phyloP scores from a whole-genome alignment of 1,284 basidiomycete genomes.

The Moesziomyces antarcticus region DNA sequence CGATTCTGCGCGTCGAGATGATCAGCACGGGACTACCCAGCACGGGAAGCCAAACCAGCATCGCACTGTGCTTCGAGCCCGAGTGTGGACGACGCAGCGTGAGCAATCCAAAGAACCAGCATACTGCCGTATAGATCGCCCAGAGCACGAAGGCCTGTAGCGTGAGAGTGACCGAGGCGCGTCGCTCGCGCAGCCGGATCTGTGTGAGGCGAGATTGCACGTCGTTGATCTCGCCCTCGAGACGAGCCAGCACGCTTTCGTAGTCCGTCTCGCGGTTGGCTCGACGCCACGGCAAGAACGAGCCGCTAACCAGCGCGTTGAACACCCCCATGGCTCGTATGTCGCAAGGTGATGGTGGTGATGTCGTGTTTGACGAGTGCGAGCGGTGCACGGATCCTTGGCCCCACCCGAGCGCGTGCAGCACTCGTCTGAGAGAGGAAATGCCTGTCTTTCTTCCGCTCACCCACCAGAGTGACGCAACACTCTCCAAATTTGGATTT shows the following conservation, averaged over 20 bases:
- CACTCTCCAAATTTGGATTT: neutral
- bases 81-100: constrained; percentile 5
- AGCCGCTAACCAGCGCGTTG: constrained; percentile 44
- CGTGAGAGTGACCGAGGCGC: constrained; percentile 82
- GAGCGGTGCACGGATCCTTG: neutral
- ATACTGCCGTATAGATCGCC: constrained; percentile 81
- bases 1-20: constrained; percentile 81
- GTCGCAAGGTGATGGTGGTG: neutral
- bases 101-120: constrained; percentile 74
- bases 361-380: no score
- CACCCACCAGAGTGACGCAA: constrained; percentile 9
- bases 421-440: no score
- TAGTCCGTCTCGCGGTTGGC: constrained; percentile 69
- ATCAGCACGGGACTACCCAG: constrained; percentile 69
- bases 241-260: constrained; percentile 70
- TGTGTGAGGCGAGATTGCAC: constrained; percentile 83
- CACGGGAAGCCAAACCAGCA: constrained; percentile 44
- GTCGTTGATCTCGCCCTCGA: constrained; percentile 70
- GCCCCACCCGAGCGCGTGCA: no score
- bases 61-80: constrained; percentile 5
- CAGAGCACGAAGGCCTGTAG: constrained; percentile 83
- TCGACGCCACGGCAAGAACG: constrained; percentile 43
- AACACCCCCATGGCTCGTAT: constrained; percentile 37
- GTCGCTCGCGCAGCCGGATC: constrained; percentile 84
- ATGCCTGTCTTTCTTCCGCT: no score